Percentiles rank a stretch among this genome's conserved stretches.
These are phyloP conservation scores for Coemansia sp. DNA, from an alignment of 371 early-diverging fungal species.

Conservation along the genomic window DNA sequence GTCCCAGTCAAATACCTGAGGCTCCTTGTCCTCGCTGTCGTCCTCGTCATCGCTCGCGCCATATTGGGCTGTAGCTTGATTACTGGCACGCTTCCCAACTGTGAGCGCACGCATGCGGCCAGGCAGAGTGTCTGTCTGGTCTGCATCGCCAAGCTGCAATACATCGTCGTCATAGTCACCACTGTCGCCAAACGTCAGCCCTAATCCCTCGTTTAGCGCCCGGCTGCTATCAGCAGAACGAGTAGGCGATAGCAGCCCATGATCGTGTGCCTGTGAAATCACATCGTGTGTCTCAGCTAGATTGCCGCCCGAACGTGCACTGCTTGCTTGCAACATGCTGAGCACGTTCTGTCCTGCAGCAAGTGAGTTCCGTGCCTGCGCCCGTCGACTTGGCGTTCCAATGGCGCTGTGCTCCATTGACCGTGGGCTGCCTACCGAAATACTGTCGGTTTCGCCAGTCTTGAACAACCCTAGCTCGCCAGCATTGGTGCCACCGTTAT, in stretches of 20 bases:
- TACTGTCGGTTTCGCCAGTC: conserved; percentile 20
- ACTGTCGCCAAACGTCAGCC: conserved; percentile 8
- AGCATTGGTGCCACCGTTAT: conserved; percentile 17
- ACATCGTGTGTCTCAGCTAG: neutral
- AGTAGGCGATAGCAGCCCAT: conserved; percentile 12
- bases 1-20: conserved; percentile 68
- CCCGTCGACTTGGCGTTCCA: conserved; percentile 27
- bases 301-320: conserved; percentile 18
- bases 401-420: conserved; percentile 30
- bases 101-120: conserved; percentile 23
- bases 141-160: neutral
- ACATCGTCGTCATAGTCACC: neutral
- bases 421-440: conserved; percentile 36
- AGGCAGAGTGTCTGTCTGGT: neutral
- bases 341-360: conserved; percentile 46
- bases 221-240: conserved; percentile 22
- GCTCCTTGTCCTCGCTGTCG: conserved; percentile 33
- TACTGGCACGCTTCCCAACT: conserved; percentile 10
- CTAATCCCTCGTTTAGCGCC: conserved; percentile 10
- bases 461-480: conserved; percentile 13
- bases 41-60: conserved; percentile 7
- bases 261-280: neutral
- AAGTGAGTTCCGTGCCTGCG: conserved; percentile 21
- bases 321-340: conserved; percentile 47
- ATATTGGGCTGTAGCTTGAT: neutral